Evolutionary conservation across 176 grass and related monocot species (phyloP).

Genomic region (Rhynchospora breviuscula): DNA sequence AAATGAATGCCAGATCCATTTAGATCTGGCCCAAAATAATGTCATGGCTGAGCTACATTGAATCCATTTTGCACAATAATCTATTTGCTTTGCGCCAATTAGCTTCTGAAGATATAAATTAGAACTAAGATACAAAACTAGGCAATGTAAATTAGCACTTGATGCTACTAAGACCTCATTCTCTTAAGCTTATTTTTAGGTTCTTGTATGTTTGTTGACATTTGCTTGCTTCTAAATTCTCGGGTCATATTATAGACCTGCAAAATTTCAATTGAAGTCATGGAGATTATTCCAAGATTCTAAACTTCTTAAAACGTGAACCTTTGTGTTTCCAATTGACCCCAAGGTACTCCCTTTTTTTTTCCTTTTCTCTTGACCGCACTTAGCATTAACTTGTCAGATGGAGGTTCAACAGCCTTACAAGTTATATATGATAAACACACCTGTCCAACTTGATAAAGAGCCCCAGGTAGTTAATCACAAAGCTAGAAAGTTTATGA

Average conservation of each 20-base stretch:
- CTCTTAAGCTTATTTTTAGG: slow-evolving; percentile 42
- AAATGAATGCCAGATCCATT: too few species aligned
- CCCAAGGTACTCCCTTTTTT: background rate
- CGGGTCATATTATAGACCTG: slow-evolving; percentile 91
- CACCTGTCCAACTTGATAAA: background rate
- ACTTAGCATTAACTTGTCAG: background rate
- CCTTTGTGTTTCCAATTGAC: background rate
- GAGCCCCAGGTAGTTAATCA: background rate
- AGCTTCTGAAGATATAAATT: background rate
- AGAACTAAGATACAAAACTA: slow-evolving; percentile 2
- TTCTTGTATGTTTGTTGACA: slow-evolving; percentile 12
- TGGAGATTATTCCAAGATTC: background rate
- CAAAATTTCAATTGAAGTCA: slow-evolving; percentile 17
- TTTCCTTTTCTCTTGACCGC: background rate
- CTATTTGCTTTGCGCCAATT: background rate
- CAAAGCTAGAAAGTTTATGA: background rate
- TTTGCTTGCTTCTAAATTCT: slow-evolving; percentile 46
- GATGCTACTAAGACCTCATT: background rate
- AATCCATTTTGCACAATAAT: background rate
- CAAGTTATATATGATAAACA: background rate
- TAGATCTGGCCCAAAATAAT: too few species aligned
- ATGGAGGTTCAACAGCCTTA: background rate
- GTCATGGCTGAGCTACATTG: too few species aligned
- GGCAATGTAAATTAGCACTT: slow-evolving; percentile 11
- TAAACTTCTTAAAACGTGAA: background rate